Conservation (phyloP, 495 filamentous ascomycete genomes). For the Podospora bellae-mahoneyi region DNA sequence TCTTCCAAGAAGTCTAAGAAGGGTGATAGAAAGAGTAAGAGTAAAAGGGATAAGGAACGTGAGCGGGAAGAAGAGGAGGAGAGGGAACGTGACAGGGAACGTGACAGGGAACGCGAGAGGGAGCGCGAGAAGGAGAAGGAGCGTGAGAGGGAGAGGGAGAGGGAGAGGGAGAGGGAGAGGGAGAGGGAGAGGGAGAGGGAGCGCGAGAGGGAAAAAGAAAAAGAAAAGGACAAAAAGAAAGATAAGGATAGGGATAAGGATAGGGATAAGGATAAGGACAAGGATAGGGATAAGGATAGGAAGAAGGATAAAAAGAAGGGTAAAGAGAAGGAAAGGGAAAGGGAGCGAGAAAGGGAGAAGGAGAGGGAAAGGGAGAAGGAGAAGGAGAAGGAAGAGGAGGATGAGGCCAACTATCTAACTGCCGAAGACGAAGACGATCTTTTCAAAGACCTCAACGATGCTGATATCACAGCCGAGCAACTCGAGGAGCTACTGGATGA, state of each 20-base stretch:
- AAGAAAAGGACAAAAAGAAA: constrained; percentile 26
- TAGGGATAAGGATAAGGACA: constrained; percentile 18
- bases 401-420: not conserved
- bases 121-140: constrained; percentile 20
- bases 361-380: constrained; percentile 6
- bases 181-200: constrained; percentile 29
- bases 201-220: constrained; percentile 19
- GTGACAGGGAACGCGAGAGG: constrained; percentile 22
- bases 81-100: constrained; percentile 37
- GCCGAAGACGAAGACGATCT: constrained; percentile 26
- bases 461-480: constrained; percentile 42
- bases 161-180: constrained; percentile 35
- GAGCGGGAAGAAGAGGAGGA: constrained; percentile 30
- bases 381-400: constrained; percentile 7
- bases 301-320: constrained; percentile 9
- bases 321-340: not conserved
- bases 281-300: constrained; percentile 19
- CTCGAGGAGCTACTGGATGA: constrained; percentile 33
- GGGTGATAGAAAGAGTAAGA: constrained; percentile 24
- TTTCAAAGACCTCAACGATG: constrained; percentile 39
- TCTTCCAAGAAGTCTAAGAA: constrained; percentile 44
- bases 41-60: constrained; percentile 29
- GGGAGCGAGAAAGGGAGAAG: not conserved
- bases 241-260: constrained; percentile 22
- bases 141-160: constrained; percentile 33